Evolutionary conservation across 345 rosid species (phyloP).

Genomic region (Garcia nutans): DNA sequence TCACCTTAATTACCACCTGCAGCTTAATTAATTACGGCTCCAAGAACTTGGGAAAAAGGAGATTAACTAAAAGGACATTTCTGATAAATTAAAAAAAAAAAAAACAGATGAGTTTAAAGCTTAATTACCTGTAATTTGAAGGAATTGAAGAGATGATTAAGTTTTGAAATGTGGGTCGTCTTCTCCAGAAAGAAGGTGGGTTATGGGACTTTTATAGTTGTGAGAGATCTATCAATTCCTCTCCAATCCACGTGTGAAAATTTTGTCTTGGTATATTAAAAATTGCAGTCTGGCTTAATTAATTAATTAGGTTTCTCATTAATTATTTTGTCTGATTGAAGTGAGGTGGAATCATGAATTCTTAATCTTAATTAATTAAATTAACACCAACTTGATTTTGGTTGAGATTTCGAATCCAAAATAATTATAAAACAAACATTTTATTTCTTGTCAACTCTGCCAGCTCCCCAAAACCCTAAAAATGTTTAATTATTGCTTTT

Average conservation of each 20-base stretch:
- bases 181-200: not conserved
- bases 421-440: not conserved
- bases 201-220: not conserved
- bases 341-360: conserved; percentile 11
- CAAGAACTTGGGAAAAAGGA: not conserved
- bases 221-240: not conserved
- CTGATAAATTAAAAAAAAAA: too few species aligned
- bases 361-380: not conserved
- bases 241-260: conserved; percentile 15
- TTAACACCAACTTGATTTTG: conserved; percentile 2
- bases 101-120: not conserved
- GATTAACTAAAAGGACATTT: too few species aligned
- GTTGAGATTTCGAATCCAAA: conserved; percentile 12
- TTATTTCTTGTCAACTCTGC: not conserved
- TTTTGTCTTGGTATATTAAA: not conserved
- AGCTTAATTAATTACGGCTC: not conserved
- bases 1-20: not conserved
- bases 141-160: not conserved
- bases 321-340: not conserved
- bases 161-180: too few species aligned
- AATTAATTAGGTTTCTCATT: not conserved
- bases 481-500: not conserved
- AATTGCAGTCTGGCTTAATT: not conserved
- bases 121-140: not conserved
- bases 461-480: not conserved